These are phyloP conservation scores for Entomortierella beljakovae DNA, from an alignment of 192 early-diverging fungal species.

Conservation along the genomic window DNA sequence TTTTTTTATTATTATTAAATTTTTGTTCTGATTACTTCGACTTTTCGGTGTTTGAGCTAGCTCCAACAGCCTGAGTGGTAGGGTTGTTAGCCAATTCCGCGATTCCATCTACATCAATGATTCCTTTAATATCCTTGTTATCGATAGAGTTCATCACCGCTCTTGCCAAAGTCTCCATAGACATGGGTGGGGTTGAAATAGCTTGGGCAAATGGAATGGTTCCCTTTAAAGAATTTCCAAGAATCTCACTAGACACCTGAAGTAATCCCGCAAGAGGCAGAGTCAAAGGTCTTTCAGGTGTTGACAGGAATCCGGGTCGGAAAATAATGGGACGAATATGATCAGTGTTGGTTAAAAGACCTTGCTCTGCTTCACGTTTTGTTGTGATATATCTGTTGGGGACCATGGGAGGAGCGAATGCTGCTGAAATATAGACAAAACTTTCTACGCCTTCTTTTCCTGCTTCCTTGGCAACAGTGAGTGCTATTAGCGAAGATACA, in stretches of 20 bases:
- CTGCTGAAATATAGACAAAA: constrained; percentile 79
- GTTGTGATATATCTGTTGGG: constrained; percentile 77
- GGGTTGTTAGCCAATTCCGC: constrained; percentile 50
- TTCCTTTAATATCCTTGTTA: constrained; percentile 43
- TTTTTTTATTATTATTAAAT: not conserved
- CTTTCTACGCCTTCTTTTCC: constrained; percentile 60
- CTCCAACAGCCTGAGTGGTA: constrained; percentile 17
- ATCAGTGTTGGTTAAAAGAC: constrained; percentile 58
- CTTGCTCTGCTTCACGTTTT: constrained; percentile 77
- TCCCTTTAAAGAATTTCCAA: constrained; percentile 51
- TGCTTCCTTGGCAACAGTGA: constrained; percentile 66
- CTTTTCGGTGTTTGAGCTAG: not conserved
- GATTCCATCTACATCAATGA: constrained; percentile 61
- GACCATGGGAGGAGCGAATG: constrained; percentile 70
- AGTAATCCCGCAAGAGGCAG: constrained; percentile 69
- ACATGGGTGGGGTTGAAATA: constrained; percentile 56
- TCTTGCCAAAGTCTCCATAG: constrained; percentile 59
- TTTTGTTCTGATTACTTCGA: not conserved
- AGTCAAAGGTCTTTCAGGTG: constrained; percentile 64
- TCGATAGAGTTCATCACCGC: constrained; percentile 58
- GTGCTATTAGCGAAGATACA: constrained; percentile 47
- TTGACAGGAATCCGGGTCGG: constrained; percentile 70
- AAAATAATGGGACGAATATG: constrained; percentile 59
- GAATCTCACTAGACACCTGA: constrained; percentile 55
- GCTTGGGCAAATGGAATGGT: constrained; percentile 61